Conservation (phyloP, 2,329 filamentous ascomycete species). For the Cladobotryum mycophilum region DNA sequence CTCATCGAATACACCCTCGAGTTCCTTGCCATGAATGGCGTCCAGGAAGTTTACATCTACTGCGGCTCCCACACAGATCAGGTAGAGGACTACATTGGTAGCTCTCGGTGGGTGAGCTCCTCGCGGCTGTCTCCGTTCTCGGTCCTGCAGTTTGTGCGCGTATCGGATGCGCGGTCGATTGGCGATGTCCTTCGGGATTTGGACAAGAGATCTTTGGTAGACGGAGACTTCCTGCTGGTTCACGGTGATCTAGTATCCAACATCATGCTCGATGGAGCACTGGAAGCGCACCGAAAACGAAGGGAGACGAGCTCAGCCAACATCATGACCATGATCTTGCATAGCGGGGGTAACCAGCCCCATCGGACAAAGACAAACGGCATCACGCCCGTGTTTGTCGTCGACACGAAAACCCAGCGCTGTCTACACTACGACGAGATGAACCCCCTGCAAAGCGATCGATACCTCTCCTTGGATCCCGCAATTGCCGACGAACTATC, state of each 20-base stretch:
- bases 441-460: conserved; percentile 58
- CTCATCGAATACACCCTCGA: conserved; percentile 97
- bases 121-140: conserved; percentile 61
- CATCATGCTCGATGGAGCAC: conserved; percentile 69
- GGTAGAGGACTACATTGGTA: conserved; percentile 78
- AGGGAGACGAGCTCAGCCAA: conserved; percentile 82
- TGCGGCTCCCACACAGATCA: conserved; percentile 80
- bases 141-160: conserved; percentile 76
- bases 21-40: conserved; percentile 88
- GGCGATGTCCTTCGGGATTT: conserved; percentile 94
- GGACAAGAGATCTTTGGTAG: conserved; percentile 77
- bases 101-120: conserved; percentile 63
- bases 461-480: conserved; percentile 67
- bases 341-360: conserved; percentile 61
- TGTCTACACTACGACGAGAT: conserved; percentile 95
- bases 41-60: conserved; percentile 92
- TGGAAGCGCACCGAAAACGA: conserved; percentile 74
- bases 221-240: conserved; percentile 85
- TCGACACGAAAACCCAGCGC: conserved; percentile 72
- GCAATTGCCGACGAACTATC: conserved; percentile 66
- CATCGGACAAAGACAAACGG: conserved; percentile 74
- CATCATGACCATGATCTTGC: conserved; percentile 93
- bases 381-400: conserved; percentile 75
- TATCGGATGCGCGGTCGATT: conserved; percentile 73
- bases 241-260: conserved; percentile 92